A percentile compares a stretch with the other conserved stretches of the same genome.
Conservation (phyloP, 1,139 yeast genomes). For the Yamadazyma atlantica region DNA sequence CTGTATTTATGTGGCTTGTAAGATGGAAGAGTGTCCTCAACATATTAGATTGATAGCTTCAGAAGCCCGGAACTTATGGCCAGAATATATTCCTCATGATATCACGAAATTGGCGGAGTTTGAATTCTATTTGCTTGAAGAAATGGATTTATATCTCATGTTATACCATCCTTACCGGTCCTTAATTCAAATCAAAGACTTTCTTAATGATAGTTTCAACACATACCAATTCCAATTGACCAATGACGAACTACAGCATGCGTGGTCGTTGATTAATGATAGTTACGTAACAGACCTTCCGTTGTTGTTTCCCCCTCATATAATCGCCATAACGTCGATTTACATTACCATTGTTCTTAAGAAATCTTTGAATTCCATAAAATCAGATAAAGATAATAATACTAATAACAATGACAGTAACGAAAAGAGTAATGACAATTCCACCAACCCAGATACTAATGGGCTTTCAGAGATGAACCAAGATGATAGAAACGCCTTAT, state of each 20-base stretch:
- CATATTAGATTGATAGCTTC: constrained; percentile 80
- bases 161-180: constrained; percentile 90
- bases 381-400: constrained; percentile 13
- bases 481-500: constrained; percentile 38
- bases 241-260: constrained; percentile 75
- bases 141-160: constrained; percentile 74
- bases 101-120: constrained; percentile 93
- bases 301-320: constrained; percentile 82
- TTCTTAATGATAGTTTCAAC: constrained; percentile 29
- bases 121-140: constrained; percentile 91
- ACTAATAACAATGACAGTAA: constrained; percentile 4
- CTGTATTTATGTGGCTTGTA: constrained; percentile 85
- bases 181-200: constrained; percentile 57
- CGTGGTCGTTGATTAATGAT: constrained; percentile 91
- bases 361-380: constrained; percentile 19
- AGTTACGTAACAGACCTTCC: constrained; percentile 86
- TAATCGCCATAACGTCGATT: constrained; percentile 82
- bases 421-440: not conserved
- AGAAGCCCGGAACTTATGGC: constrained; percentile 92
- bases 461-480: constrained; percentile 14
- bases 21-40: constrained; percentile 93
- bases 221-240: constrained; percentile 40
- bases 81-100: constrained; percentile 91
- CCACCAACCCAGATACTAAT: not conserved
- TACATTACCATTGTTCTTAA: constrained; percentile 69